Evolutionary conservation across 2,329 filamentous ascomycete species (phyloP).

Genomic region (Karstenula rhodostoma): DNA sequence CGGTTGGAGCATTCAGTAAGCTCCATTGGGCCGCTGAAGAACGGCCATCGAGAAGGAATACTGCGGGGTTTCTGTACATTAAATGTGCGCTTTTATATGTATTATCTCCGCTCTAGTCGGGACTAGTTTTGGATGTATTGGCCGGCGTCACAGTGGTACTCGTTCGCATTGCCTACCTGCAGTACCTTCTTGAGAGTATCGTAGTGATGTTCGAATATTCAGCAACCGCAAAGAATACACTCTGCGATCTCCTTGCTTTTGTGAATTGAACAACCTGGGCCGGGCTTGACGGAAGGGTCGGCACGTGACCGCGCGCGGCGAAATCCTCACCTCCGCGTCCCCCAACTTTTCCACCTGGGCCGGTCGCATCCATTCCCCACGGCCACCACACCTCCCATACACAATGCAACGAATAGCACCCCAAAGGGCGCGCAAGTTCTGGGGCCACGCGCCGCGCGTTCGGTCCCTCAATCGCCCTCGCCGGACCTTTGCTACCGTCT

Average conservation of each 20-base stretch:
- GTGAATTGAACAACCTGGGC: too few relatives aligned
- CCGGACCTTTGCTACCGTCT: constrained; percentile 56
- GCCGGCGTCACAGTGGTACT: constrained; percentile 22
- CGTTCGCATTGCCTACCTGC: not conserved
- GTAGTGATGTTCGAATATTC: not conserved
- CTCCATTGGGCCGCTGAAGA: constrained; percentile 19
- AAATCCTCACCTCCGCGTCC: constrained; percentile 28
- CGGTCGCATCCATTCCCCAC: not conserved
- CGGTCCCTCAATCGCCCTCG: constrained; percentile 48
- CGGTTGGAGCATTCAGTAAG: not conserved
- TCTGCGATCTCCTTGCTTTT: too few relatives aligned
- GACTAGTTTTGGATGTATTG: constrained; percentile 13
- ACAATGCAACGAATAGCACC: constrained; percentile 38
- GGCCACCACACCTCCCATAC: constrained; percentile 8
- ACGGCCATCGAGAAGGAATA: not conserved
- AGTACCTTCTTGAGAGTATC: not conserved
- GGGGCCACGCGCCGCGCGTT: constrained; percentile 58
- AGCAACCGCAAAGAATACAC: not conserved
- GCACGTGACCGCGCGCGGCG: constrained; percentile 37
- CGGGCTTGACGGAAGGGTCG: not conserved
- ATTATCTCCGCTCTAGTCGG: constrained; percentile 40
- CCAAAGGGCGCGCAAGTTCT: constrained; percentile 51
- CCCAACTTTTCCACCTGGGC: constrained; percentile 30
- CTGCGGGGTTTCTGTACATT: constrained; percentile 29
- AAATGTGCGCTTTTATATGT: constrained; percentile 32